Evolutionary conservation across 352 stramenopile species (phyloP), one percentile per base, ranked within the genome.

Genomic region (Phytophthora cajani): DNA sequence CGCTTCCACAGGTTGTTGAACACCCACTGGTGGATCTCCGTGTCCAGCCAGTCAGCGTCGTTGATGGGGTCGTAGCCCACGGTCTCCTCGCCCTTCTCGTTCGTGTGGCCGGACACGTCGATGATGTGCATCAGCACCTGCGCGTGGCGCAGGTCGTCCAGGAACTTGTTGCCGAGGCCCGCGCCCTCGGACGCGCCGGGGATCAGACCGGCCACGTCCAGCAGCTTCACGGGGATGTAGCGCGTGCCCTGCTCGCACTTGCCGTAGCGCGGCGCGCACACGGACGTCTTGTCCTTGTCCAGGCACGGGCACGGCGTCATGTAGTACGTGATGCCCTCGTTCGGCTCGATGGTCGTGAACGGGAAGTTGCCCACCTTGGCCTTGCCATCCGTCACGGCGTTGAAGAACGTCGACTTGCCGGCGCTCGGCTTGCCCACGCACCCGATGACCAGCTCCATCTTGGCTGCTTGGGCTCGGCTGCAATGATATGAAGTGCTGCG

Each of bases 91-190:
- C 90, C 90, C 74, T 97, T 97, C 65, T 97, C 90, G 75, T 97
- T 97, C 9, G 90, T 97, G 42, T 85, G 84, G 5, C 90, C 90
- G 12, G 87, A 95, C 46, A 96, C 88, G 68, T 97, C 90, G 40
- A 97, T 91, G 71, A 97, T 97, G 73, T 97, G 90, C 81, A 97
- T 90, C 23, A 97, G 81, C 58, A 97, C 90, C 56, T 97, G 82
- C 7, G 90, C 90, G 57, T 96, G 89, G 10, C 90, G 89, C 46
- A 97, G 67, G 67, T 97, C 90, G 64, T 97, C 94, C 14, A 99
- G 85, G 78, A 99, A 99, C 75, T 99, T 97, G 82, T 99, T 99
- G 17, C 98, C 98, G 0, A 99, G 84, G 0, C 98, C 98, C 21
- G 94, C 92, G 27, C 96, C 96, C 40, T 98, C 85, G 1, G 88